Conservation (phyloP, 176 grass and related monocot species). For the Cymbopogon citratus region DNA sequence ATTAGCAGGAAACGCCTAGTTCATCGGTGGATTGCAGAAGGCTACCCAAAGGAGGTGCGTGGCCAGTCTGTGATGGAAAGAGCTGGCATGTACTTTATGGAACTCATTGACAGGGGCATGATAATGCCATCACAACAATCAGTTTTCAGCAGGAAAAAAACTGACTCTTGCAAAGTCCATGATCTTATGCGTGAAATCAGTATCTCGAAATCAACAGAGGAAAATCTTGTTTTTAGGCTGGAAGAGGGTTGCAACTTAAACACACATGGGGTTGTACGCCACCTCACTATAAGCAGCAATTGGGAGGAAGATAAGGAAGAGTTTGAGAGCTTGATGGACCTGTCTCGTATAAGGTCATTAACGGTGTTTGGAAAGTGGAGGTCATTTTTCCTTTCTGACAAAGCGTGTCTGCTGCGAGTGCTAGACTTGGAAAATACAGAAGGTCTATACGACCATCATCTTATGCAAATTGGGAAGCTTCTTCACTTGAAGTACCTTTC, state of each 20-base stretch:
- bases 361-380: not conserved
- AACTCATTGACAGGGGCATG: too few species aligned
- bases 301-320: not conserved
- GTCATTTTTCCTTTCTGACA: not conserved
- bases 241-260: not conserved
- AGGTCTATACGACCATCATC: not conserved
- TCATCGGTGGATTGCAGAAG: too few species aligned
- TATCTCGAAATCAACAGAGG: too few species aligned
- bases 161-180: too few species aligned
- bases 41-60: too few species aligned
- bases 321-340: not conserved
- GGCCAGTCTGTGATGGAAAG: too few species aligned
- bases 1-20: too few species aligned
- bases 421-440: slow-evolving; percentile 7
- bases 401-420: not conserved
- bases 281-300: not conserved
- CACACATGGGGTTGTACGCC: not conserved
- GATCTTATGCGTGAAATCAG: not conserved
- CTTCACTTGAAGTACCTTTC: slow-evolving; percentile 20
- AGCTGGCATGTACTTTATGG: too few species aligned
- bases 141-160: too few species aligned
- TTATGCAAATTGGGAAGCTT: not conserved
- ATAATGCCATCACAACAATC: too few species aligned
- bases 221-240: not conserved
- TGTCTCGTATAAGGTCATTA: not conserved